Conservation (phyloP, 306 rosid species). For the Begonia loranthoides region DNA sequence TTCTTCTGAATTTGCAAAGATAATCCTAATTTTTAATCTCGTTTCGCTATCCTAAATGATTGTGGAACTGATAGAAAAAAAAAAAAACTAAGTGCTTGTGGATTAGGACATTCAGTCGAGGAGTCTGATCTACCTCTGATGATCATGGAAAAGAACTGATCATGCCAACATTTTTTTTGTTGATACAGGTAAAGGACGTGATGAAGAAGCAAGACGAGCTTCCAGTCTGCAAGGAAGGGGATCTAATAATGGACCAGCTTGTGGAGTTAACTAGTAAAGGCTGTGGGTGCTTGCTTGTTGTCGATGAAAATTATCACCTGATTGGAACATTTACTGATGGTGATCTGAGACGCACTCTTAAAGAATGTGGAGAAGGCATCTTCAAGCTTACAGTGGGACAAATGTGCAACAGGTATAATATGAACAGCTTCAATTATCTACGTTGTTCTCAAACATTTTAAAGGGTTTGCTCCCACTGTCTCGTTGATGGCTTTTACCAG, state of each 20-base stretch:
- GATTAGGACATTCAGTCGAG: no score
- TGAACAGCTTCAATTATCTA: not conserved
- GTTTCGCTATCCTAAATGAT: no score
- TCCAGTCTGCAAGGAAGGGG: constrained; percentile 78
- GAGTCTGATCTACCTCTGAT: no score
- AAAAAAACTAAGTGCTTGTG: no score
- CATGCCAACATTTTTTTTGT: not conserved
- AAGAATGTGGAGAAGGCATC: constrained; percentile 82
- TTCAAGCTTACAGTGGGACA: constrained; percentile 79
- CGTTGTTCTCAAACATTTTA: no score
- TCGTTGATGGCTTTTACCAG: no score
- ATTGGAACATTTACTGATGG: constrained; percentile 95
- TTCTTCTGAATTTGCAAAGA: not conserved
- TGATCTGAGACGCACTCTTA: constrained; percentile 90
- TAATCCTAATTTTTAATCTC: not conserved
- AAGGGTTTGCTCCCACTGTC: no score
- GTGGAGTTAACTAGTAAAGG: constrained; percentile 82
- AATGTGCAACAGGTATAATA: constrained; percentile 77
- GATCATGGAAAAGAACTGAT: not conserved
- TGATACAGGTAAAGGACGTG: constrained; percentile 67
- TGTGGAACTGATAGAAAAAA: no score
- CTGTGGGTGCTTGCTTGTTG: constrained; percentile 80
- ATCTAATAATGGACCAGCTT: constrained; percentile 78
- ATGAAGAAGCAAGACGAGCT: constrained; percentile 89
- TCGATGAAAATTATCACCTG: constrained; percentile 39